Base-by-base conservation (phyloP, 139 green algal species). In the Tetradesmus lagerheimii region DNA sequence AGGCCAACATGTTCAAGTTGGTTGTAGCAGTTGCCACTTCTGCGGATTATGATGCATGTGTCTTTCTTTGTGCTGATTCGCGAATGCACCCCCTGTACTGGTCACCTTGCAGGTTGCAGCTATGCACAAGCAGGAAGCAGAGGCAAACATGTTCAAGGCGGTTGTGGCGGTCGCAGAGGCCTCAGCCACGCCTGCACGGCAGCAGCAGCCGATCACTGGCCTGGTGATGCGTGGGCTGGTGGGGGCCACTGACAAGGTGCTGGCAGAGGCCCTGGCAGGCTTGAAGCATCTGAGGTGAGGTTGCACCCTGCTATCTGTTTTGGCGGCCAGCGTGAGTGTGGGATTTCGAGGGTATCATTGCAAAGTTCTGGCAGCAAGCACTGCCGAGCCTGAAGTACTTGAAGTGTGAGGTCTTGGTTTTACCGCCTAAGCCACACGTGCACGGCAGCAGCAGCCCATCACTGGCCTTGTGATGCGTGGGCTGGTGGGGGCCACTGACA, bases 1-100 rank as follows among this genome's bases (percentile, higher is more conserved):
- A 89, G 20, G 71, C 67, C 2, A 53, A 45, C 45, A 75, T 89
- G 29, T 89, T 74, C 89, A 83, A 90, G 89, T n/a, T n/a, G n/a
- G n/a, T n/a, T n/a, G n/a, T n/a, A n/a, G n/a, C n/a, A n/a, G n/a
- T n/a, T n/a, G n/a, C n/a, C n/a, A n/a, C n/a, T n/a, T n/a, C n/a
- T n/a, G n/a, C n/a, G n/a, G n/a, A n/a, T n/a, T n/a, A n/a, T n/a
- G n/a, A n/a, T n/a, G n/a, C n/a, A n/a, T n/a, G n/a, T n/a, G n/a
- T n/a, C n/a, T n/a, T n/a, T n/a, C n/a, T n/a, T n/a, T n/a, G n/a
- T n/a, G n/a, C n/a, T n/a, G n/a, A n/a, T n/a, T n/a, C n/a, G n/a
- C n/a, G n/a, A n/a, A n/a, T n/a, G n/a, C n/a, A n/a, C n/a, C n/a
- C n/a, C n/a, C n/a, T n/a, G n/a, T n/a, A n/a, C n/a, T n/a, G n/a